phyloP scores from a whole-genome alignment of 345 rosid species.

The Moricandia moricandioides region DNA sequence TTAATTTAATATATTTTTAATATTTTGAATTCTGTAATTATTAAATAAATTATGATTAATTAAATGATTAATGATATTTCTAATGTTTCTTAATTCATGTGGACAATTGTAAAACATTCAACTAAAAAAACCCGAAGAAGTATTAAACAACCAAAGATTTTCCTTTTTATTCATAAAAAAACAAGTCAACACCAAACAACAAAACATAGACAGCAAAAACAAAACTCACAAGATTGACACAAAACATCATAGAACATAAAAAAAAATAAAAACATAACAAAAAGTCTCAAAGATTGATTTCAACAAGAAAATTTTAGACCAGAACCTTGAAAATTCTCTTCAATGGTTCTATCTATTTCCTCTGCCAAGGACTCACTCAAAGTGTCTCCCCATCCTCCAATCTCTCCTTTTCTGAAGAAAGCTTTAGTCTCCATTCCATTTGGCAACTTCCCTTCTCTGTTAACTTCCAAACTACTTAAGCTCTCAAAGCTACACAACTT shows the following conservation, averaged over 20 bases:
- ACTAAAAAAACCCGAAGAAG: no score
- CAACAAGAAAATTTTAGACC: background rate
- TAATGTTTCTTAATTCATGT: no score
- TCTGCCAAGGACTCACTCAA: slow-evolving; percentile 26
- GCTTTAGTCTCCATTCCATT: slow-evolving; percentile 33
- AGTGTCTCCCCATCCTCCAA: slow-evolving; percentile 39
- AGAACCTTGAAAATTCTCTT: slow-evolving; percentile 11
- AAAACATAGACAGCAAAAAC: background rate
- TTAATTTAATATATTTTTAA: no score
- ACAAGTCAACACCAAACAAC: background rate
- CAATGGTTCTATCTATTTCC: background rate
- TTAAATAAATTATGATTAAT: no score
- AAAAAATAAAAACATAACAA: background rate
- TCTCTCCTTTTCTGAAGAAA: slow-evolving; percentile 34
- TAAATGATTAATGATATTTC: no score
- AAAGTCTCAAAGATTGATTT: background rate
- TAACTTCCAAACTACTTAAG: slow-evolving; percentile 35
- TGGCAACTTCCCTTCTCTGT: slow-evolving; percentile 30
- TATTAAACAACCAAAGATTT: no score
- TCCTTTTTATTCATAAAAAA: background rate
- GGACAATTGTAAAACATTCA: no score
- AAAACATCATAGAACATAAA: background rate
- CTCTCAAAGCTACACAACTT: slow-evolving; percentile 36
- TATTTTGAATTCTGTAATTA: no score
- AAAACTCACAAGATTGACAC: background rate